These are phyloP conservation scores for Kazachstania psychrophila DNA, from an alignment of 805 yeast genomes.

Conservation along the genomic window DNA sequence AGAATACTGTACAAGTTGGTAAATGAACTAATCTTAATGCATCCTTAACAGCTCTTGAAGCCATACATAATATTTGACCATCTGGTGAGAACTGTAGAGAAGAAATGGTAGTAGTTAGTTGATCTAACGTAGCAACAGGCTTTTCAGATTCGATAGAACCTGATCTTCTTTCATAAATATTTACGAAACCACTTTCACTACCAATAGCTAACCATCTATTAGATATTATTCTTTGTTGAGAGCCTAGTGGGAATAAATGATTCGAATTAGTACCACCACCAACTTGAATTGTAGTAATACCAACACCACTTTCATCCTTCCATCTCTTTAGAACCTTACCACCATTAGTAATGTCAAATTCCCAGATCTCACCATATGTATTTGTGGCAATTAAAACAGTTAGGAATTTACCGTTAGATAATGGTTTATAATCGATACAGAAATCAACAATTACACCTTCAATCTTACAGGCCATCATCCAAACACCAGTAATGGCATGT, in stretches of 20 bases:
- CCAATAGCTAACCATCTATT: conserved; percentile 87
- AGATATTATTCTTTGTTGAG: conserved; percentile 14
- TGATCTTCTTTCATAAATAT: conserved; percentile 56
- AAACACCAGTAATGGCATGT: conserved; percentile 71
- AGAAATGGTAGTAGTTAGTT: conserved; percentile 73
- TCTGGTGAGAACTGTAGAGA: conserved; percentile 67
- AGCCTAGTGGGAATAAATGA: conserved; percentile 19
- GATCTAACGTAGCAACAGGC: conserved; percentile 62
- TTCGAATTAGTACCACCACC: conserved; percentile 45
- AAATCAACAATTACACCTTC: conserved; percentile 84
- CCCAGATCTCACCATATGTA: conserved; percentile 82
- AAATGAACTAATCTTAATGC: conserved; percentile 79
- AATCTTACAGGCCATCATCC: conserved; percentile 77
- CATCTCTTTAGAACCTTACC: conserved; percentile 52
- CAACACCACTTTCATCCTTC: conserved; percentile 81
- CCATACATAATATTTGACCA: conserved; percentile 80
- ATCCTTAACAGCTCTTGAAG: conserved; percentile 78
- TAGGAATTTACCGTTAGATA: conserved; percentile 18
- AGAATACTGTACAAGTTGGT: conserved; percentile 76
- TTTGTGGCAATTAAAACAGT: conserved; percentile 50
- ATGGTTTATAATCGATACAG: conserved; percentile 29
- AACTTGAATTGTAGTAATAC: conserved; percentile 64
- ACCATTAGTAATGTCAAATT: conserved; percentile 49
- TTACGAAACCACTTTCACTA: conserved; percentile 79
- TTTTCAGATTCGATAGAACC: conserved; percentile 16